These are phyloP conservation scores for Xylaria sp. DNA, from an alignment of 2,329 filamentous ascomycete genomes.

Conservation along the genomic window DNA sequence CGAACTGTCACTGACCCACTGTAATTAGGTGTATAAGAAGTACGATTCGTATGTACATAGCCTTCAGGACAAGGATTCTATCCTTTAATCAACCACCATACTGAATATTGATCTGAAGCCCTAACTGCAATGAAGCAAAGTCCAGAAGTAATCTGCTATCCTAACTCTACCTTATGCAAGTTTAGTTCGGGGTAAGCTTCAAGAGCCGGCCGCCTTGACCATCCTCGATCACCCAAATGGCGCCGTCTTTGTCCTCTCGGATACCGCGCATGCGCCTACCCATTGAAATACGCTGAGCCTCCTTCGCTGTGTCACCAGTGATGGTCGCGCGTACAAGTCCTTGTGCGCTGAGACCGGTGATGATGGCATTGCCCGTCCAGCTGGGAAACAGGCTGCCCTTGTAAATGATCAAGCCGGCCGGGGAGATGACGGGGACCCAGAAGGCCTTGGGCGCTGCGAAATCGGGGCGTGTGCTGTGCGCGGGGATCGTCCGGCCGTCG, in stretches of 20 bases:
- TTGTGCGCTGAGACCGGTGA: constrained; percentile 26
- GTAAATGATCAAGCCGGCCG: constrained; percentile 34
- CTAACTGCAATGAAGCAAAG: constrained; percentile 4
- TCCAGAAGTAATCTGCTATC: constrained; percentile 20
- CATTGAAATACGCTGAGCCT: constrained; percentile 35
- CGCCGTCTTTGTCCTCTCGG: constrained; percentile 33
- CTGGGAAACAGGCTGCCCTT: constrained; percentile 29
- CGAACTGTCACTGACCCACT: not conserved
- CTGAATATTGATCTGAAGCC: too few relatives aligned
- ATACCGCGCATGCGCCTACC: constrained; percentile 34
- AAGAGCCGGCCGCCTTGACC: constrained; percentile 29
- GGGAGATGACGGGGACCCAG: constrained; percentile 37
- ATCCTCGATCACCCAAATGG: constrained; percentile 35
- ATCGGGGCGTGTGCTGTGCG: constrained; percentile 31
- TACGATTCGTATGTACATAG: too few relatives aligned
- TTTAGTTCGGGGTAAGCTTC: constrained; percentile 34
- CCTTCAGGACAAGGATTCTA: too few relatives aligned
- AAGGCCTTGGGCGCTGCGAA: constrained; percentile 29
- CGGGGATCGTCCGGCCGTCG: constrained; percentile 31
- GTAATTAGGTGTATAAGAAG: too few relatives aligned
- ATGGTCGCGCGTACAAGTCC: constrained; percentile 29
- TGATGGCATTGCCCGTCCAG: constrained; percentile 34
- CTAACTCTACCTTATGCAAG: constrained; percentile 28
- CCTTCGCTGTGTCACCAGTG: constrained; percentile 31
- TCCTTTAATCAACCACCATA: too few relatives aligned